Conservation (phyloP, 805 yeast species). For the Zygotorulaspora chibaensis region DNA sequence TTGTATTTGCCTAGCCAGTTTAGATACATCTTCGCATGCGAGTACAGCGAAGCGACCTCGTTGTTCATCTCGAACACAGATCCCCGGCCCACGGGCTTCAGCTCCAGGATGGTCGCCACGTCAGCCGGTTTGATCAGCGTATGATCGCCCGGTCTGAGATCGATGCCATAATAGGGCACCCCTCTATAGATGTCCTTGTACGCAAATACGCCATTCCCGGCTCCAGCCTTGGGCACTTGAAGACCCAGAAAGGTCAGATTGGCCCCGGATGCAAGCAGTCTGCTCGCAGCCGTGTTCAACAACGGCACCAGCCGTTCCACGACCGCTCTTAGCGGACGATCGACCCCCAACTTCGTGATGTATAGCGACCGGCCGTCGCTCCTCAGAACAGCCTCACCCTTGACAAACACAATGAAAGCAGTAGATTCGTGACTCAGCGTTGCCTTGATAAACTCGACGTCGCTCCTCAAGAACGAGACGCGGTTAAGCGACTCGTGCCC, state of each 20-base stretch:
- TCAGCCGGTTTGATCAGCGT: constrained; percentile 8
- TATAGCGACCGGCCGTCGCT: constrained; percentile 11
- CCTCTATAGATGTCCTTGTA: constrained; percentile 50
- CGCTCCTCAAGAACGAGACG: constrained; percentile 53
- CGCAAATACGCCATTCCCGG: constrained; percentile 35
- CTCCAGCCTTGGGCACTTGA: neutral
- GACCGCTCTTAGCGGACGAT: constrained; percentile 4
- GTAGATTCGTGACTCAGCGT: constrained; percentile 44
- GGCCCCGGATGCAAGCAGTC: constrained; percentile 17
- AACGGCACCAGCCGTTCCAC: constrained; percentile 7
- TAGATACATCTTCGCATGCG: constrained; percentile 77
- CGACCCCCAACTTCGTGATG: constrained; percentile 7
- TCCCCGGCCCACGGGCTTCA: constrained; percentile 4
- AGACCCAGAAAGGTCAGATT: constrained; percentile 28
- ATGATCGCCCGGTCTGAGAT: constrained; percentile 33
- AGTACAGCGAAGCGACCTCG: constrained; percentile 59
- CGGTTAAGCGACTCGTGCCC: constrained; percentile 51
- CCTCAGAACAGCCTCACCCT: constrained; percentile 30
- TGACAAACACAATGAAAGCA: constrained; percentile 38
- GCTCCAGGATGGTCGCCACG: constrained; percentile 7
- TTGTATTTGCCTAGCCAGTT: constrained; percentile 77
- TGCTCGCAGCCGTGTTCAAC: constrained; percentile 14
- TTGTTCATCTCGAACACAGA: constrained; percentile 23
- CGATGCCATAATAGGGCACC: constrained; percentile 61
- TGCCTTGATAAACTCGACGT: constrained; percentile 42